phyloP scores from a whole-genome alignment of 2,329 filamentous ascomycete genomes.

The Byssochlamys sp. region DNA sequence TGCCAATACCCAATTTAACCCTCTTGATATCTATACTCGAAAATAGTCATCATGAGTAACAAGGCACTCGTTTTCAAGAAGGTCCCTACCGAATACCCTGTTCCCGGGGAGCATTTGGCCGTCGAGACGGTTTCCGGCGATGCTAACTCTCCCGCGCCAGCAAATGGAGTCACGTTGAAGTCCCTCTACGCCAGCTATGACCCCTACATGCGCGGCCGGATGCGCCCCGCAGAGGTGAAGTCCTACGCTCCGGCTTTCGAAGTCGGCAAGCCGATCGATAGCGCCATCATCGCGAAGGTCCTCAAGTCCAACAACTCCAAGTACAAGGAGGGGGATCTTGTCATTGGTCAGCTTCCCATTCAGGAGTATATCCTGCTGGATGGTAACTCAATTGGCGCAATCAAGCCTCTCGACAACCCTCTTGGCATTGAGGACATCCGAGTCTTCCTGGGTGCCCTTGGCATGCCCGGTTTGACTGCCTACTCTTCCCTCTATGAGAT shows the following conservation, averaged over 20 bases:
- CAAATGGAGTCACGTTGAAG: slow-evolving; percentile 60
- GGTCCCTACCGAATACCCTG: slow-evolving; percentile 56
- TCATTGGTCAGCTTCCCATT: slow-evolving; percentile 49
- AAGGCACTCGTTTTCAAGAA: slow-evolving; percentile 67
- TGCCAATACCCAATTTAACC: neutral
- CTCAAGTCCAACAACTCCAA: slow-evolving; percentile 56
- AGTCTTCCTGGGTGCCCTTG: slow-evolving; percentile 64
- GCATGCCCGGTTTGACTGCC: slow-evolving; percentile 69
- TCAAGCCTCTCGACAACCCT: slow-evolving; percentile 58
- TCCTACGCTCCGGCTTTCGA: slow-evolving; percentile 59
- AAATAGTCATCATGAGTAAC: slow-evolving; percentile 38
- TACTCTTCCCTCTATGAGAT: slow-evolving; percentile 67
- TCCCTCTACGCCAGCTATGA: slow-evolving; percentile 69
- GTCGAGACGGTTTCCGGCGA: slow-evolving; percentile 62
- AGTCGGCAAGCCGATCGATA: slow-evolving; percentile 55
- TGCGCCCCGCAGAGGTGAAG: slow-evolving; percentile 56
- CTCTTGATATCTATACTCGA: neutral
- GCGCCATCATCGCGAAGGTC: slow-evolving; percentile 56
- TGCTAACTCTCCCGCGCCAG: slow-evolving; percentile 43
- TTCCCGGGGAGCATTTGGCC: slow-evolving; percentile 59
- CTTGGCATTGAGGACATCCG: slow-evolving; percentile 38
- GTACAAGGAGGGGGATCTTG: slow-evolving; percentile 59
- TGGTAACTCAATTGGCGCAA: slow-evolving; percentile 33
- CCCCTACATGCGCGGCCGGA: slow-evolving; percentile 72
- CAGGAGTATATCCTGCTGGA: slow-evolving; percentile 60